Evolutionary conservation across 768 basidiomycete species (phyloP), one percentile per base, ranked within the genome.

Genomic region (Kwoniella bestiolae): DNA sequence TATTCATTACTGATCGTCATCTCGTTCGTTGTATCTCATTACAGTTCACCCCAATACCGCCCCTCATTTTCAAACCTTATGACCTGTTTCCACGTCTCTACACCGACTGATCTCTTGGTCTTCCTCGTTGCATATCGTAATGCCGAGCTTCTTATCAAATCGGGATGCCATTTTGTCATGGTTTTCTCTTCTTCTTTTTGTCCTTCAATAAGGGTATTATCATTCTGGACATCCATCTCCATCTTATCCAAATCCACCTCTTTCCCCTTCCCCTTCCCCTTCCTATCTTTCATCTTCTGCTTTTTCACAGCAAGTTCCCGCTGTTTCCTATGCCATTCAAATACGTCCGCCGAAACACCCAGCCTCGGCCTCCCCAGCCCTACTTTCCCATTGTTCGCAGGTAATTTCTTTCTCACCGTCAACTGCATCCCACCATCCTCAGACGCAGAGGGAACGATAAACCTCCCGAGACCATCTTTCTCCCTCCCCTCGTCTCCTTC

Each of bases 51-150:
- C 21, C 26, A 51, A 25, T 47, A 47, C 26, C 31, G 26, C 45
- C 61, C 56, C 25, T 65, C 63, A 14, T 34, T 38, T 34, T 65
- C 63, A 41, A 65, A 65, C 23, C 21, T 45, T 23, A 65, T 32
- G 2, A 59, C 63, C 28, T 65, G 56, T 41, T 59, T 57, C 63
- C 63, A 65, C 16, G 59, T 41, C 16, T 58, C 50, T 7, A 31
- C 26, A 8, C 63, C 63, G 8, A 65, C 34, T 16, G 45, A 58
- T 25, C 46, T 57, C n/a, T 45, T 38, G 2, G 38, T 50, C 23
- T 65, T 58, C 35, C 51, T 58, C 12, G 38, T 38, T 18, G 63
- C 49, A 28, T 52, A 32, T 28, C 56, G 32, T 34, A 58, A 28
- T 8, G 56, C 56, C 16, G 63, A 47, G n/a, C 18, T 31, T 45